Evolutionary conservation across 2,329 filamentous ascomycete genomes (phyloP), one percentile per base, ranked within the genome.

Genomic region (Diplodia mutila): DNA sequence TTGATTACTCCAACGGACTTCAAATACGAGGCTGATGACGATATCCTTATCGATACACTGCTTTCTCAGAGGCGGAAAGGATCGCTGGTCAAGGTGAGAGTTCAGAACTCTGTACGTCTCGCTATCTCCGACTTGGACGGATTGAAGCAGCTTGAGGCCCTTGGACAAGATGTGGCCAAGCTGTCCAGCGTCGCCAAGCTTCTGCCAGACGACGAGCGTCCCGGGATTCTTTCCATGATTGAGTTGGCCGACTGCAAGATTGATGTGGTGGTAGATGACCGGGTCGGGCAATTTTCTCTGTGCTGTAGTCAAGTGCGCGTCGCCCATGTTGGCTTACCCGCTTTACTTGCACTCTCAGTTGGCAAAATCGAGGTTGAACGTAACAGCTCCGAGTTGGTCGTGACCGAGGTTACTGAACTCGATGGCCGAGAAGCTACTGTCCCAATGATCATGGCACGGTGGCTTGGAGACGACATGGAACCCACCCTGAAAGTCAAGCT

Each of bases 381-480:
- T 42, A 93, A 93, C 71, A 81, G 84, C 1, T 82, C 81, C 0
- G 92, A 97, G 75, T 86, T 92, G 55, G 82, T 99, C 14, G 73
- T 98, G 5, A 89, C 89, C 49, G 88, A 86, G 71, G 82, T 87
- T n/a, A 73, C 87, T 9, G 75, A 80, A 4, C 71, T 77, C 21
- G 69, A 77, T 4, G 71, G 70, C 46, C 73, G 73, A 8, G 71
- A 74, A 9, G 81, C 83, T 25, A 76, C 77, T 29, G 80, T 87
- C 1, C 89, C 90, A 0, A 92, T 94, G 70, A 77, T 98, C 65
- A 97, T 97, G 89, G 87, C 91, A 68, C 87, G 95, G 61, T 91
- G 97, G 81, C 91, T 99, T 71, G 93, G 93, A 0, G 94, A 98
- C 75, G 94, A 98, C 76, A 92, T 96, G 80, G 94, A 98, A 70